These are phyloP conservation scores for Sporothrix protearum DNA, from an alignment of 2,329 filamentous ascomycete species.

Conservation along the genomic window DNA sequence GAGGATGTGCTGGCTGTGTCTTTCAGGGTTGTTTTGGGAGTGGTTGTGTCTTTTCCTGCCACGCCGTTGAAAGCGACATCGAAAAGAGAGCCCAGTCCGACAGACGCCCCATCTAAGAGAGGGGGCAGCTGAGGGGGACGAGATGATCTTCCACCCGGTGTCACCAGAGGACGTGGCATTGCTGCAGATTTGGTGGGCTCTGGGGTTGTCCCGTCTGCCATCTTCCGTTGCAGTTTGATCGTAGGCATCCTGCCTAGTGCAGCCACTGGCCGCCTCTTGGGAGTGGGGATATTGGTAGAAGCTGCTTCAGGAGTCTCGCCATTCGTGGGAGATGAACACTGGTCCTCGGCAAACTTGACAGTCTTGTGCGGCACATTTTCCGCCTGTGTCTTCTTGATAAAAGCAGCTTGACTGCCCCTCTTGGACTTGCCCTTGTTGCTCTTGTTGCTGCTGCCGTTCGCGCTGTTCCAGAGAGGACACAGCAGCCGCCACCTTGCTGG, in stretches of 20 bases:
- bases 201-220: constrained; percentile 31
- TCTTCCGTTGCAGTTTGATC: constrained; percentile 53
- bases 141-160: neutral
- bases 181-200: constrained; percentile 31
- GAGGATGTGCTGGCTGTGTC: neutral
- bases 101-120: constrained; percentile 51
- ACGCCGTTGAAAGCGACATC: constrained; percentile 33
- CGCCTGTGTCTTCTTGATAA: neutral
- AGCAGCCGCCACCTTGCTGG: constrained; percentile 31
- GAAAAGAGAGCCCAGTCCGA: constrained; percentile 39
- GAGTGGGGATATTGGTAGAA: neutral
- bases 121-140: constrained; percentile 41
- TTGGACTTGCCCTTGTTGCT: neutral
- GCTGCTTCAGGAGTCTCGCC: neutral
- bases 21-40: neutral
- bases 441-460: neutral
- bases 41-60: neutral
- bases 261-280: constrained; percentile 6
- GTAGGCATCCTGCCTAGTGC: constrained; percentile 33
- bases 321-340: constrained; percentile 4
- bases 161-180: constrained; percentile 33
- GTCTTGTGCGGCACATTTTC: neutral
- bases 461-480: constrained; percentile 38
- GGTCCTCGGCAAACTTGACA: constrained; percentile 21
- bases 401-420: neutral